Evolutionary conservation across 805 yeast genomes (phyloP).

Genomic region (Barnettozyma sucrosica): DNA sequence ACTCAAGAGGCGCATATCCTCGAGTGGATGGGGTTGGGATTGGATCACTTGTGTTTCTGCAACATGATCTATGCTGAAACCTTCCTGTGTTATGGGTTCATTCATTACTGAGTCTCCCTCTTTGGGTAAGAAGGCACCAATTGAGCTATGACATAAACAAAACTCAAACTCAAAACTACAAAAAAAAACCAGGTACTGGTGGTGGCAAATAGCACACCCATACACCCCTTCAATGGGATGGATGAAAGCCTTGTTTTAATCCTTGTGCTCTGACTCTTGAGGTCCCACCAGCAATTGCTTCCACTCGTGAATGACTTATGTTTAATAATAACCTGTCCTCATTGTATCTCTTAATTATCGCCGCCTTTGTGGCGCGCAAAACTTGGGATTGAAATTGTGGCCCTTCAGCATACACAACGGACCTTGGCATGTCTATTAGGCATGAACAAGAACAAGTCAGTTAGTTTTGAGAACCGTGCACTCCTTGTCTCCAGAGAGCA

Average conservation of each 20-base stretch:
- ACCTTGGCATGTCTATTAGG: not conserved
- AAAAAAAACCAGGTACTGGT: too few relatives aligned
- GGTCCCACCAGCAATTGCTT: too few relatives aligned
- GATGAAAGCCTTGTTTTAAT: too few relatives aligned
- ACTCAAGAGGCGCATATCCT: conserved; percentile 12
- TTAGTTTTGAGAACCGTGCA: not conserved
- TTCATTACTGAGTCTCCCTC: not conserved
- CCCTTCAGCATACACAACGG: not conserved
- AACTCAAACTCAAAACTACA: too few relatives aligned
- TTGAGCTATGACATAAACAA: not conserved
- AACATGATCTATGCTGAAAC: not conserved
- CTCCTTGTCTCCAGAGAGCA: not conserved
- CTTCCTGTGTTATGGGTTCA: not conserved
- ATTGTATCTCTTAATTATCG: too few relatives aligned
- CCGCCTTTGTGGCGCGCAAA: too few relatives aligned
- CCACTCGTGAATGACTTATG: too few relatives aligned
- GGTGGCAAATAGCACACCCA: too few relatives aligned
- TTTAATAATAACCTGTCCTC: too few relatives aligned
- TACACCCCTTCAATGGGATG: too few relatives aligned
- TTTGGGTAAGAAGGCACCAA: not conserved
- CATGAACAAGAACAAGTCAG: not conserved
- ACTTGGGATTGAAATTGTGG: not conserved
- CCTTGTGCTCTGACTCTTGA: too few relatives aligned
- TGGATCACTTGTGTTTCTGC: conserved; percentile 20
- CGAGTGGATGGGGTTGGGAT: conserved; percentile 9